These are phyloP conservation scores for Arachnomyces sp. DNA, from an alignment of 2,329 filamentous ascomycete genomes.

Conservation along the genomic window DNA sequence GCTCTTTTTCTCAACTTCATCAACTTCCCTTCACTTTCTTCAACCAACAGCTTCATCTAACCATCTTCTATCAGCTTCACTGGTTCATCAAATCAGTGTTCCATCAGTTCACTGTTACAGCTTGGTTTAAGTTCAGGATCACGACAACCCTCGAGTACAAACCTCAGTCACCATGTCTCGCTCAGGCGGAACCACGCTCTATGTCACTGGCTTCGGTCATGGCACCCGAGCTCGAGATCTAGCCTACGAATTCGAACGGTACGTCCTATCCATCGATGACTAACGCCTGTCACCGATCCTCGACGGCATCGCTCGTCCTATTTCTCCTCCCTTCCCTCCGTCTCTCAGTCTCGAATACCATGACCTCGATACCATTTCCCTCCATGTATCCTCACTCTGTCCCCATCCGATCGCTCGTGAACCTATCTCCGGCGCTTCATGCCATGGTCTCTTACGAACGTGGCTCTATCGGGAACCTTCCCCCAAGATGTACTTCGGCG, in stretches of 20 bases:
- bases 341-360: slow-evolving; percentile 16
- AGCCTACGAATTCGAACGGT: slow-evolving; percentile 99
- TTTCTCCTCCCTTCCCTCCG: slow-evolving; percentile 27
- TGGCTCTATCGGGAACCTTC: too few species aligned
- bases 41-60: too few species aligned
- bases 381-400: not conserved
- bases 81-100: too few species aligned
- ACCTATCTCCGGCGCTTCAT: slow-evolving; percentile 11
- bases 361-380: not conserved
- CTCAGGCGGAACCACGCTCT: slow-evolving; percentile 78
- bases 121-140: too few species aligned
- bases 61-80: too few species aligned
- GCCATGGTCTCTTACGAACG: too few species aligned
- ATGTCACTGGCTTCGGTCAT: slow-evolving; percentile 98
- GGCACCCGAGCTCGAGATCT: slow-evolving; percentile 97
- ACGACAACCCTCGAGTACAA: too few species aligned
- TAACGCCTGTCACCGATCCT: slow-evolving; percentile 36
- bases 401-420: not conserved
- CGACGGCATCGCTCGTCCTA: slow-evolving; percentile 23
- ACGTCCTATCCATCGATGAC: slow-evolving; percentile 58
- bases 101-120: too few species aligned
- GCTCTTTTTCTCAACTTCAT: too few species aligned
- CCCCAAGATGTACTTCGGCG: too few species aligned
- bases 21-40: too few species aligned
- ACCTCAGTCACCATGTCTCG: slow-evolving; percentile 65